phyloP scores from a whole-genome alignment of 495 filamentous ascomycete species.

The Cudoniella acicularis region DNA sequence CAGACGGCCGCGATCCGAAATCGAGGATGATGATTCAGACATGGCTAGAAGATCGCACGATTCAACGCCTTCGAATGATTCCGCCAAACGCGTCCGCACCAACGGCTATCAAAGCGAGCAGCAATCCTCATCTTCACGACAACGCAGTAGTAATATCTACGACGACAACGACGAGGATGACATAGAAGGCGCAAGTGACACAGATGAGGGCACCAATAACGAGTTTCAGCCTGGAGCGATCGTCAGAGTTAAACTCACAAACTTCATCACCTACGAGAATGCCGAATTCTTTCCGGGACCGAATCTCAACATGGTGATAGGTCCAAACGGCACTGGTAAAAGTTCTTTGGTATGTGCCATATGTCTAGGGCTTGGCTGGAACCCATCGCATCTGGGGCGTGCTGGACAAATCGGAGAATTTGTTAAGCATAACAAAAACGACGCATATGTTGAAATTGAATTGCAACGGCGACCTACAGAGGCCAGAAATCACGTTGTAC shows the following conservation, averaged over 20 bases:
- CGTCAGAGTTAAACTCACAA: constrained; percentile 76
- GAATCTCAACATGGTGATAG: constrained; percentile 97
- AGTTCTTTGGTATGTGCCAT: constrained; percentile 97
- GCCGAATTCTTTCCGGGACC: constrained; percentile 89
- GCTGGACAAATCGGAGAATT: constrained; percentile 84
- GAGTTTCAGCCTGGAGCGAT: constrained; percentile 77
- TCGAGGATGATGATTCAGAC: constrained; percentile 35
- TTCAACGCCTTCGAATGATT: constrained; percentile 6
- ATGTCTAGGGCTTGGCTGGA: constrained; percentile 86
- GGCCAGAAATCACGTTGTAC: constrained; percentile 64
- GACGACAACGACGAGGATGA: constrained; percentile 1
- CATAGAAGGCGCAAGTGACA: too few relatives aligned
- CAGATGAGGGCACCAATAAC: neutral
- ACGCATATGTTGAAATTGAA: constrained; percentile 86
- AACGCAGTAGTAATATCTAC: neutral
- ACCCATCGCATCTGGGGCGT: constrained; percentile 77
- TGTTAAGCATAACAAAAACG: constrained; percentile 81
- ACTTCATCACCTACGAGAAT: constrained; percentile 93
- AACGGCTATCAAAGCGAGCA: constrained; percentile 10
- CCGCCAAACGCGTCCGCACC: constrained; percentile 21
- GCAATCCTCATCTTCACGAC: neutral
- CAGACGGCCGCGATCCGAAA: constrained; percentile 31
- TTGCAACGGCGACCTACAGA: constrained; percentile 55
- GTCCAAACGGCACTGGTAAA: constrained; percentile 96
- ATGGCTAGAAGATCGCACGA: constrained; percentile 12